Evolutionary conservation across 192 early-diverging fungal genomes (phyloP).

Genomic region (Backusella liffmaniae): DNA sequence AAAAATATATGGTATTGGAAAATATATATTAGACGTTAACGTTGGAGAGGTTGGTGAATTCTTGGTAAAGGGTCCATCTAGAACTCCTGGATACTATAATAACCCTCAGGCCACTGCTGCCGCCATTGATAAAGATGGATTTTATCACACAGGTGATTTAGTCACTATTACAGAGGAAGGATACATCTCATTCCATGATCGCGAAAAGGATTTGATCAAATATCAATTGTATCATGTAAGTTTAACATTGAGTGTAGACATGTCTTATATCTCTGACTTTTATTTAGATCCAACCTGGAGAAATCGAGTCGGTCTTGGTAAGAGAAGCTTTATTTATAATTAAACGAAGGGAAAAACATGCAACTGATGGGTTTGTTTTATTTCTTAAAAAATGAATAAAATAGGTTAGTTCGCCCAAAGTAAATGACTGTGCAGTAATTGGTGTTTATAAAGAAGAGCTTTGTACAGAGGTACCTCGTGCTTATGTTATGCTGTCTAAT

Average conservation of each 20-base stretch:
- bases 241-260: neutral
- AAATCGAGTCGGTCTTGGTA: slow-evolving; percentile 64
- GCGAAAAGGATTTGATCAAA: slow-evolving; percentile 62
- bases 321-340: neutral
- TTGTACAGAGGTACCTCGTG: slow-evolving; percentile 72
- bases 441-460: slow-evolving; percentile 54
- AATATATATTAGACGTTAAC: slow-evolving; percentile 23
- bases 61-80: slow-evolving; percentile 40
- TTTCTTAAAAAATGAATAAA: neutral
- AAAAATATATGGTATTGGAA: neutral
- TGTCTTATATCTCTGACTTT: neutral
- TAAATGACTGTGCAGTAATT: slow-evolving; percentile 71
- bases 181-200: slow-evolving; percentile 66
- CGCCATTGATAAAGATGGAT: slow-evolving; percentile 51
- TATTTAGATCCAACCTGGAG: slow-evolving; percentile 45
- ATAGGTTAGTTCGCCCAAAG: slow-evolving; percentile 57
- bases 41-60: slow-evolving; percentile 53
- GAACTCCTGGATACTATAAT: slow-evolving; percentile 45
- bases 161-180: slow-evolving; percentile 49
- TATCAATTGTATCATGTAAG: slow-evolving; percentile 65
- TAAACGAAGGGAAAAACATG: neutral
- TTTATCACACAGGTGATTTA: slow-evolving; percentile 59
- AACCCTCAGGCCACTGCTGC: slow-evolving; percentile 42
- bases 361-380: neutral
- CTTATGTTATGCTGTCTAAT: slow-evolving; percentile 65